phyloP scores from a whole-genome alignment of 768 basidiomycete species.

The Chalciporus pseudorubinellus region DNA sequence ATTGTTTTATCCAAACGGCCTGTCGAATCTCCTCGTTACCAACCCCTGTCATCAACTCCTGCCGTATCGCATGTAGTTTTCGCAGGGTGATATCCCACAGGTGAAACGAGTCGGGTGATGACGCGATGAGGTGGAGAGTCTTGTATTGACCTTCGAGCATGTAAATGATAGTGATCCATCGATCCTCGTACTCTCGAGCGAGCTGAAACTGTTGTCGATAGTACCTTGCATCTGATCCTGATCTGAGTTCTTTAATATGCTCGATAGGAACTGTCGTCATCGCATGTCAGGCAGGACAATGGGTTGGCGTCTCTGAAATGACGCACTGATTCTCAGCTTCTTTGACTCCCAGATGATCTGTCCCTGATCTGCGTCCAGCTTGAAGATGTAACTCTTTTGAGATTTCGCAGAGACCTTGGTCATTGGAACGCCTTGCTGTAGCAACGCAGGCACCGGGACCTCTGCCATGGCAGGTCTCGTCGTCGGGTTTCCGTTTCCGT shows the following conservation, averaged over 20 bases:
- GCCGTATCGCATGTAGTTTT: conserved; percentile 61
- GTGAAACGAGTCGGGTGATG: conserved; percentile 57
- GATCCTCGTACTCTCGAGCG: conserved; percentile 56
- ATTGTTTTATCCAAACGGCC: conserved; percentile 75
- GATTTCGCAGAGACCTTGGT: conserved; percentile 81
- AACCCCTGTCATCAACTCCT: conserved; percentile 66
- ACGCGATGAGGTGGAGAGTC: conserved; percentile 80
- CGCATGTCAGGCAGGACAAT: too few species aligned
- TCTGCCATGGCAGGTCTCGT: conserved; percentile 29
- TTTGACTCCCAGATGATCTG: conserved; percentile 79
- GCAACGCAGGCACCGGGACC: conserved; percentile 51
- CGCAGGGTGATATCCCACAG: conserved; percentile 64
- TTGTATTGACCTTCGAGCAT: conserved; percentile 76
- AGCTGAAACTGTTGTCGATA: conserved; percentile 71
- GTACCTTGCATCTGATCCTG: conserved; percentile 65
- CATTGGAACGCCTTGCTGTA: conserved; percentile 70
- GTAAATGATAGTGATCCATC: conserved; percentile 88
- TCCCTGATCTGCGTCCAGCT: conserved; percentile 76
- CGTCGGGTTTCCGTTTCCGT: neutral
- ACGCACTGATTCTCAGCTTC: conserved; percentile 62
- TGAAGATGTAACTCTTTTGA: conserved; percentile 67
- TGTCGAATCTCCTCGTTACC: conserved; percentile 63
- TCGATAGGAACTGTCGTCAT: conserved; percentile 69
- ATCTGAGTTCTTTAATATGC: conserved; percentile 82
- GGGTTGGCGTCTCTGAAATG: neutral